Conservation (phyloP, 2,329 filamentous ascomycete genomes). For the Xylariaceae sp. region DNA sequence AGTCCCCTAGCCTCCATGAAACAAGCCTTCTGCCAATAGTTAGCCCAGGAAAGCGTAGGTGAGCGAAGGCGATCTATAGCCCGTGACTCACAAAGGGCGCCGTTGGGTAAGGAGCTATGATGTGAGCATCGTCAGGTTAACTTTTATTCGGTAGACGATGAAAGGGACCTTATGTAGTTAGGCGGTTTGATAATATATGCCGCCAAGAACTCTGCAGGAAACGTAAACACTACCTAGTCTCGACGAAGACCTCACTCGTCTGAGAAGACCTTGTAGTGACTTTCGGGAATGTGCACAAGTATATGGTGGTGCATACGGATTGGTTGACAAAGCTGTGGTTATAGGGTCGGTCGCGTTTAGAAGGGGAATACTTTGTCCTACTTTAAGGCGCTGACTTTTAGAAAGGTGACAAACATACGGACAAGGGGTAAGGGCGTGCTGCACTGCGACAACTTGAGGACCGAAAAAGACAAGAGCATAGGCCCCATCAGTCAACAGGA, state of each 20-base stretch:
- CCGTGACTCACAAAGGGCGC: constrained; percentile 13
- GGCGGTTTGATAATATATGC: constrained; percentile 13
- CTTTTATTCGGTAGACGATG: constrained; percentile 5
- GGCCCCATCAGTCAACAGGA: constrained; percentile 10
- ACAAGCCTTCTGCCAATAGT: constrained; percentile 14
- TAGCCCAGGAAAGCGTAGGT: constrained; percentile 3
- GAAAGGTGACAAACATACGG: constrained; percentile 11
- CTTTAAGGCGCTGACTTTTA: constrained; percentile 12
- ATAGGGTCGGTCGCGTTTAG: constrained; percentile 14
- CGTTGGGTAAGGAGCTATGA: constrained; percentile 16
- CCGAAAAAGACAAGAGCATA: constrained; percentile 1
- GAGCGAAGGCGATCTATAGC: neutral
- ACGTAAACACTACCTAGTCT: constrained; percentile 11
- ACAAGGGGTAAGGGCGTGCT: constrained; percentile 10
- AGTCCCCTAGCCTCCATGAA: constrained; percentile 27
- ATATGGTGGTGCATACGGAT: constrained; percentile 14
- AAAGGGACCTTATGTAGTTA: constrained; percentile 1
- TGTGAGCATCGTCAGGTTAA: constrained; percentile 19
- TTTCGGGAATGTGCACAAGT: constrained; percentile 11
- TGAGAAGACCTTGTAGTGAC: constrained; percentile 5
- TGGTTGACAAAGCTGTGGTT: constrained; percentile 16
- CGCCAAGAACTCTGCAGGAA: neutral
- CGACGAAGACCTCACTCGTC: constrained; percentile 8
- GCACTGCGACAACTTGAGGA: constrained; percentile 19
- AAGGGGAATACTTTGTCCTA: constrained; percentile 10